A percentile compares a stretch with the other conserved stretches of the same genome.
Conservation (phyloP, 2,329 filamentous ascomycete genomes). For the Microcyclosporella mali region DNA sequence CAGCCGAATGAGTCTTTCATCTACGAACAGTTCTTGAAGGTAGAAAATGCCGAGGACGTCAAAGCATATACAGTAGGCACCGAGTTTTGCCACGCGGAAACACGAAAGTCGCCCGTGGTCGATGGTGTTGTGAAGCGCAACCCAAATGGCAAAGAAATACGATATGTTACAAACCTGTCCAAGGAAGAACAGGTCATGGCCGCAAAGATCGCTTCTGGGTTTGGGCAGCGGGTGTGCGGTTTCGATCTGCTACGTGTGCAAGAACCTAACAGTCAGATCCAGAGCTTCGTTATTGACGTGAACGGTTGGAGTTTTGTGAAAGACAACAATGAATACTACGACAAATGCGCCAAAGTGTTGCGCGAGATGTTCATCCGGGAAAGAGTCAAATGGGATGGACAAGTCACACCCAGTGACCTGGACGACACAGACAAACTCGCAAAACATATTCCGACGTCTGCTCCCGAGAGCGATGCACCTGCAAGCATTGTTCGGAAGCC, state of each 20-base stretch:
- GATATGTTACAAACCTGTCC: conserved; percentile 83
- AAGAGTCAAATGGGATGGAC: conserved; percentile 53
- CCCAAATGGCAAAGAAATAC: conserved; percentile 92
- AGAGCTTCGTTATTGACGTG: conserved; percentile 96
- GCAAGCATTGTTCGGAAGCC: conserved; percentile 29
- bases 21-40: conserved; percentile 94
- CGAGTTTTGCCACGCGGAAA: conserved; percentile 91
- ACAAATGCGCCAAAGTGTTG: conserved; percentile 79
- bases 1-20: conserved; percentile 81
- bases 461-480: conserved; percentile 9
- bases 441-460: conserved; percentile 10
- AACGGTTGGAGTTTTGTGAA: conserved; percentile 99
- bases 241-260: conserved; percentile 87
- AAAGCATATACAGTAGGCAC: conserved; percentile 97
- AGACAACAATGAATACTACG: conserved; percentile 97
- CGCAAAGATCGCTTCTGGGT: conserved; percentile 80
- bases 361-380: conserved; percentile 83
- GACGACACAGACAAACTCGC: conserved; percentile 17
- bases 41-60: conserved; percentile 96
- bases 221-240: conserved; percentile 91
- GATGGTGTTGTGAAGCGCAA: conserved; percentile 94
- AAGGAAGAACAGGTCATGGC: conserved; percentile 80
- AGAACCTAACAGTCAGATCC: conserved; percentile 44
- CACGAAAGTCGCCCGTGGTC: conserved; percentile 92
- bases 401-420: conserved; percentile 22